Percentiles rank a stretch among this genome's conserved stretches.
phyloP scores from a whole-genome alignment of 768 basidiomycete genomes.

The Rhodocollybia butyracea region DNA sequence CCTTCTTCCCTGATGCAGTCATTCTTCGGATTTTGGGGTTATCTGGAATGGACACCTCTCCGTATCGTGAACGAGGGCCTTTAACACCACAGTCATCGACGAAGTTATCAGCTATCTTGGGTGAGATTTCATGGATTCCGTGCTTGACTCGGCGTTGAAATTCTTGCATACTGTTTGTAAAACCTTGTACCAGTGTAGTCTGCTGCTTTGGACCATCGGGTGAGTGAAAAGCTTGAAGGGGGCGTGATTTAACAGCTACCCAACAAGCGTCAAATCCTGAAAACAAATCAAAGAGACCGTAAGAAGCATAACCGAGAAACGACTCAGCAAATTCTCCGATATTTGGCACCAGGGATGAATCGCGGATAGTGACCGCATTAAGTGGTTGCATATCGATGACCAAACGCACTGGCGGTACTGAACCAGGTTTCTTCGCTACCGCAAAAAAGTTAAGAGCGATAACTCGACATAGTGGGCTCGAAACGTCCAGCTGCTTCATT shows the following conservation, averaged over 20 bases:
- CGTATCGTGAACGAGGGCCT: slow-evolving; percentile 18
- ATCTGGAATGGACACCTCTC: slow-evolving; percentile 16
- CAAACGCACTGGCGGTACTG: background rate
- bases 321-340: slow-evolving; percentile 2
- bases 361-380: background rate
- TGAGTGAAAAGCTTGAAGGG: slow-evolving; percentile 10
- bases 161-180: slow-evolving; percentile 7
- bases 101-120: background rate
- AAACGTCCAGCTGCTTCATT: background rate
- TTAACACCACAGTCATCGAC: slow-evolving; percentile 27
- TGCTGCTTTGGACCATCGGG: slow-evolving; percentile 10
- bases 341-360: background rate
- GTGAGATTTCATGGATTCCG: background rate
- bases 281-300: slow-evolving; percentile 1
- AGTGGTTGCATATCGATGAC: background rate
- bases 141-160: background rate
- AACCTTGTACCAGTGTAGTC: slow-evolving; percentile 11
- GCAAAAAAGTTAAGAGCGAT: background rate
- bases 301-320: background rate
- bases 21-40: slow-evolving; percentile 20
- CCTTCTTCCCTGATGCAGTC: background rate
- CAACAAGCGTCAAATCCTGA: slow-evolving; percentile 1
- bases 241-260: background rate
- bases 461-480: background rate
- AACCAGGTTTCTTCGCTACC: background rate